phyloP scores from a whole-genome alignment of 176 grass and related monocot genomes.

The Leersia perrieri region DNA sequence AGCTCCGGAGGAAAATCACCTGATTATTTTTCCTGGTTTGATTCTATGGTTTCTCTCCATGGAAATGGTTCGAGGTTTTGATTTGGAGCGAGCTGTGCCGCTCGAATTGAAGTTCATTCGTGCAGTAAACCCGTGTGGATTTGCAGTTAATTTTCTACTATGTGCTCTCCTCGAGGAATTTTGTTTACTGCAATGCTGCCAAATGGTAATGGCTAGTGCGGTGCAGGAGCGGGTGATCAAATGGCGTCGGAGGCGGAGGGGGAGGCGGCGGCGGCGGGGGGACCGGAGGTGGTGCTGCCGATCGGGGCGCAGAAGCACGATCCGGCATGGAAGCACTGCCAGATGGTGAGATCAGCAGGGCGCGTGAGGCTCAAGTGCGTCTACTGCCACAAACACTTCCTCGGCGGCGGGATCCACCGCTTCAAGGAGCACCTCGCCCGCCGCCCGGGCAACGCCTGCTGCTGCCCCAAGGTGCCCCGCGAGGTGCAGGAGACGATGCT shows the following conservation, averaged over 20 bases:
- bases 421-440: slow-evolving; percentile 97
- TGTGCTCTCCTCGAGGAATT: not conserved
- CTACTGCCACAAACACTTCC: slow-evolving; percentile 88
- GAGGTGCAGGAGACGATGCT: slow-evolving; percentile 76
- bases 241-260: slow-evolving; percentile 35
- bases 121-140: not conserved
- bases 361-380: slow-evolving; percentile 70
- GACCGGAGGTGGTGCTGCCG: slow-evolving; percentile 50
- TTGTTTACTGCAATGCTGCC: not conserved
- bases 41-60: not conserved
- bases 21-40: not conserved
- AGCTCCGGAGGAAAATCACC: not conserved
- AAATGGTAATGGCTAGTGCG: not conserved
- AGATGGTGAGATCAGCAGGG: slow-evolving; percentile 66
- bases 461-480: slow-evolving; percentile 73
- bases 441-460: slow-evolving; percentile 83
- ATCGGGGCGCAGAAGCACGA: slow-evolving; percentile 92
- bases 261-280: not conserved
- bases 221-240: not conserved
- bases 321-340: slow-evolving; percentile 91
- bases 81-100: not conserved
- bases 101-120: too few relatives aligned
- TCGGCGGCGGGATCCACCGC: slow-evolving; percentile 92
- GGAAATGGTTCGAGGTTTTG: not conserved
- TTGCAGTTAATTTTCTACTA: not conserved